phyloP scores from a whole-genome alignment of 768 basidiomycete genomes.

The Amanita molliuscula region DNA sequence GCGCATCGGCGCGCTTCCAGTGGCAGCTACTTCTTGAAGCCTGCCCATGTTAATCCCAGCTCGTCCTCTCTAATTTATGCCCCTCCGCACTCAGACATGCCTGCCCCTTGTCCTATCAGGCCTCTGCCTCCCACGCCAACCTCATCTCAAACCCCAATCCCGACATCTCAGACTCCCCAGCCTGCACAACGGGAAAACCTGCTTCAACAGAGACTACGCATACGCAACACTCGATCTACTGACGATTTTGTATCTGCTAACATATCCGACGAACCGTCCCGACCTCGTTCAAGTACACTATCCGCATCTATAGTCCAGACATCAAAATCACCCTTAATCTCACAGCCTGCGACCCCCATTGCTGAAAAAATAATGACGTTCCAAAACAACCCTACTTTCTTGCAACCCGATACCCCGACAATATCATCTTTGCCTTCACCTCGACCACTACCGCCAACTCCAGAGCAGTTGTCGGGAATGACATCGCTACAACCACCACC shows the following conservation, averaged over 20 bases:
- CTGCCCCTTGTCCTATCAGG: constrained; percentile 33
- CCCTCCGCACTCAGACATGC: constrained; percentile 11
- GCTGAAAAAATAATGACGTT: constrained; percentile 49
- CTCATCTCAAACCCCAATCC: neutral
- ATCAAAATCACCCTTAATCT: neutral
- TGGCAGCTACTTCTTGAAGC: constrained; percentile 16
- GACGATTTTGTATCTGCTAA: constrained; percentile 7
- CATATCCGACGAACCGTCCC: neutral
- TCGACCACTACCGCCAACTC: constrained; percentile 14
- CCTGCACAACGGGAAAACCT: constrained; percentile 27
- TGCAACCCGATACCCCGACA: constrained; percentile 41
- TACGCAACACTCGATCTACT: constrained; percentile 37
- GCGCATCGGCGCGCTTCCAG: constrained; percentile 27
- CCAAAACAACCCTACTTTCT: constrained; percentile 50
- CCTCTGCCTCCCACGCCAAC: constrained; percentile 32
- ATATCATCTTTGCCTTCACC: constrained; percentile 25
- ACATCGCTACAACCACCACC: constrained; percentile 52
- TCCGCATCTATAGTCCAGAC: neutral
- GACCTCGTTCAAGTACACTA: neutral
- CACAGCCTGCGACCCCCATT: constrained; percentile 40
- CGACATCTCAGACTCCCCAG: constrained; percentile 11
- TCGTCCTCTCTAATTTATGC: constrained; percentile 7
- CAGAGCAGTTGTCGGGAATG: constrained; percentile 14
- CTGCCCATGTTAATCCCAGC: constrained; percentile 1
- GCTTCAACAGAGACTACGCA: constrained; percentile 55